A percentile compares a stretch with the other conserved stretches of the same genome.
Conservation (phyloP, 2,329 filamentous ascomycete genomes). For the Bipolaris victoriae region DNA sequence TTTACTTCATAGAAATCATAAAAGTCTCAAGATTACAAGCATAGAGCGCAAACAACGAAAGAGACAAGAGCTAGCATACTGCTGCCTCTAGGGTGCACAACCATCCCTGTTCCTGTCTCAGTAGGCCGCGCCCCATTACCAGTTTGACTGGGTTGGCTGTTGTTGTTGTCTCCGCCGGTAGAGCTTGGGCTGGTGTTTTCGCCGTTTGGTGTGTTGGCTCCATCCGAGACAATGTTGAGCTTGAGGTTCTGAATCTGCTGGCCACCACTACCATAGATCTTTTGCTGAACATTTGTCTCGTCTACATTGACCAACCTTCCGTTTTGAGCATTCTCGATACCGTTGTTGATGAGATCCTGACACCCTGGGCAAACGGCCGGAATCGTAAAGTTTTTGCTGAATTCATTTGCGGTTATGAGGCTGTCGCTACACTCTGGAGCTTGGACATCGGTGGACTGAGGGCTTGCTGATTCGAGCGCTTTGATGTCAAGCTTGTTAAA, state of each 20-base stretch:
- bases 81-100: conserved; percentile 2
- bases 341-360: conserved; percentile 76
- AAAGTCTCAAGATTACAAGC: not conserved
- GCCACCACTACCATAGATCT: conserved; percentile 64
- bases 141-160: conserved; percentile 11
- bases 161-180: not conserved
- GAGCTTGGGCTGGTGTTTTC: conserved; percentile 36
- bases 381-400: conserved; percentile 80
- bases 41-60: conserved; percentile 8
- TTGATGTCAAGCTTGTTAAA: conserved; percentile 76
- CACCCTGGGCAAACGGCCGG: conserved; percentile 71
- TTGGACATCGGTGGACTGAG: conserved; percentile 59
- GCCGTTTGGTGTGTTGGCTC: conserved; percentile 62
- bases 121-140: conserved; percentile 24
- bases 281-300: conserved; percentile 61
- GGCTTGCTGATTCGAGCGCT: conserved; percentile 67
- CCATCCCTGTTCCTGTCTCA: conserved; percentile 25
- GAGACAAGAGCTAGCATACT: conserved; percentile 3
- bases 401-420: conserved; percentile 70
- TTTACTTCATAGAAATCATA: not conserved
- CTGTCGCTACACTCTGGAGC: conserved; percentile 69
- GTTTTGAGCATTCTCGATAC: conserved; percentile 67
- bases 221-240: conserved; percentile 60
- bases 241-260: conserved; percentile 66
- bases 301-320: conserved; percentile 64